Evolutionary conservation across 164 flowering plant species (phyloP).

Genomic region (Houttuynia cordata): DNA sequence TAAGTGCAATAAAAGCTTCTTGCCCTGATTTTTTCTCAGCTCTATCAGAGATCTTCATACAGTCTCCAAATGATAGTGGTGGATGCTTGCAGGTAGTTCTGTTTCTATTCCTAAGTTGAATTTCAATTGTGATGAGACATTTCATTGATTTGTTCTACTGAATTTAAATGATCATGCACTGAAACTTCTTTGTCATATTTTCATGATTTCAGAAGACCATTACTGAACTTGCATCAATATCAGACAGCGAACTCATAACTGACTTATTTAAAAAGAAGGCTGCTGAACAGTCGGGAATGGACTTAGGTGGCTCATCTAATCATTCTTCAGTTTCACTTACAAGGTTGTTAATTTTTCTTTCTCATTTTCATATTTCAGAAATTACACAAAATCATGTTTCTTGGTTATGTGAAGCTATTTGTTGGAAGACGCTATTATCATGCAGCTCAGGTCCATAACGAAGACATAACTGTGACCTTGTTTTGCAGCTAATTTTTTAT

Average conservation of each 20-base stretch:
- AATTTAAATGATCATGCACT: no score
- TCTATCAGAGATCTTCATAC: slow-evolving; percentile 37
- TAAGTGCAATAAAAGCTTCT: slow-evolving; percentile 42
- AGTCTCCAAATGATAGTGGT: slow-evolving; percentile 52
- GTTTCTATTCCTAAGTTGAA: no score
- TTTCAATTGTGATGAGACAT: no score
- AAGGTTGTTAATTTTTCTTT: slow-evolving; percentile 28
- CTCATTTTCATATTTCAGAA: background rate
- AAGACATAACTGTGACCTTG: no score
- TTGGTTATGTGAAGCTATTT: no score
- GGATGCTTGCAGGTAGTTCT: slow-evolving; percentile 69
- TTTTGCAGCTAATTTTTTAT: no score
- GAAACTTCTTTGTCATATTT: no score
- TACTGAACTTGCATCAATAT: slow-evolving; percentile 68
- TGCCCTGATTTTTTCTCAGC: slow-evolving; percentile 43
- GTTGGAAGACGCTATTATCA: no score
- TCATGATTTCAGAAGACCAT: slow-evolving; percentile 50
- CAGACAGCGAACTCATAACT: slow-evolving; percentile 42
- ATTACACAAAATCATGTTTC: background rate
- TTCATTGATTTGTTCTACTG: no score
- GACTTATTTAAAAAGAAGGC: slow-evolving; percentile 35
- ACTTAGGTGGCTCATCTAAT: slow-evolving; percentile 33
- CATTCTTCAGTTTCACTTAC: slow-evolving; percentile 24
- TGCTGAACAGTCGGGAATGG: slow-evolving; percentile 34
- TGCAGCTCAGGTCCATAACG: no score